Evolutionary conservation across 495 filamentous ascomycete species (phyloP).

Genomic region (Neurospora pannonica): DNA sequence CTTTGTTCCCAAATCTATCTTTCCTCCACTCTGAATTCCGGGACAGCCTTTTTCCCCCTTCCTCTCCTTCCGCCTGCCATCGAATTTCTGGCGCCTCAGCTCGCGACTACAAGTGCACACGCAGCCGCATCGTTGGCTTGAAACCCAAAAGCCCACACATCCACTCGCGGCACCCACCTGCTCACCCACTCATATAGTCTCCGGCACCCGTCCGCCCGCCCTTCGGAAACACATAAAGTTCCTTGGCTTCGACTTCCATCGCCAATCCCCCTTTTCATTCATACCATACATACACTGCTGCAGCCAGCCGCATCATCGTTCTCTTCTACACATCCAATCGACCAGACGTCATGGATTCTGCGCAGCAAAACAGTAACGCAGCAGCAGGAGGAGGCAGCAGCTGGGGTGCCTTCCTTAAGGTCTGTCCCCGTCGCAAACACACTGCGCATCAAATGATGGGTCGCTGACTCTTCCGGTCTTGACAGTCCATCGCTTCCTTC

Average conservation of each 20-base stretch:
- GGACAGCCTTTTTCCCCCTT: not conserved
- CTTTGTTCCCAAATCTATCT: not conserved
- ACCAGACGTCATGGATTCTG: not conserved
- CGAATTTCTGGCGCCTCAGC: not conserved
- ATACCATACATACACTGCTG: not conserved
- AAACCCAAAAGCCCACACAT: not conserved
- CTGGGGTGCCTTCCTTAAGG: constrained; percentile 46
- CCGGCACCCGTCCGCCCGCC: not conserved
- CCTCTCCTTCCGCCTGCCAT: not conserved
- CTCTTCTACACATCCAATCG: not conserved
- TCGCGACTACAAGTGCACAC: not conserved
- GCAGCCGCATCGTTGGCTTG: not conserved
- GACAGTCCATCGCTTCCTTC: constrained; percentile 86
- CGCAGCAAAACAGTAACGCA: constrained; percentile 9
- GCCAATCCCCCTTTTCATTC: not conserved
- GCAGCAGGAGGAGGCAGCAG: constrained; percentile 31
- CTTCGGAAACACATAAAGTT: not conserved
- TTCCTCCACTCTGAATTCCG: not conserved
- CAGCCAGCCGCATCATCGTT: not conserved
- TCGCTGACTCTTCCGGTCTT: not conserved
- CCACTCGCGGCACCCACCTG: not conserved
- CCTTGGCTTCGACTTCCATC: not conserved
- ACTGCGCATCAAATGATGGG: not conserved
- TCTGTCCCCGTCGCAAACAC: constrained; percentile 11
- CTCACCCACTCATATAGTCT: not conserved